Conservation (phyloP, 306 rosid species). For the Alnus glutinosa region DNA sequence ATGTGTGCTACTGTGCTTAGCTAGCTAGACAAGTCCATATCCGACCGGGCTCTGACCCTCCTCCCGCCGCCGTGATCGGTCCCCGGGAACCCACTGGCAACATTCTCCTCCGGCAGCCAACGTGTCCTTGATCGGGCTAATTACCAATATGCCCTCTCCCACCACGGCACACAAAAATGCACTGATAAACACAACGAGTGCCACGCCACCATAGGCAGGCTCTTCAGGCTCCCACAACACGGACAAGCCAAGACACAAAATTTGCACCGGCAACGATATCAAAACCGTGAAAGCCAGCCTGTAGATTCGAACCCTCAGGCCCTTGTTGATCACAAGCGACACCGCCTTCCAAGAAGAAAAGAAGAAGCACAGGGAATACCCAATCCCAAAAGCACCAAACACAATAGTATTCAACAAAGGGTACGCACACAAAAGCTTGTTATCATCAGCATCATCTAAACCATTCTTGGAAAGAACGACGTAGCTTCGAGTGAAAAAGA, state of each 20-base stretch:
- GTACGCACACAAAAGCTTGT: constrained; percentile 49
- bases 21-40: not conserved
- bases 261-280: constrained; percentile 53
- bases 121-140: constrained; percentile 67
- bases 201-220: constrained; percentile 24
- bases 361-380: constrained; percentile 51
- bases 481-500: constrained; percentile 19
- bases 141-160: constrained; percentile 85
- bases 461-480: not conserved
- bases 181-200: constrained; percentile 48
- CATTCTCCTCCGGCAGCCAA: constrained; percentile 53
- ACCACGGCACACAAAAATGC: constrained; percentile 49
- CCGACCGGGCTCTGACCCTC: not conserved
- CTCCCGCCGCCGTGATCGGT: not conserved
- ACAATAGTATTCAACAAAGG: constrained; percentile 47
- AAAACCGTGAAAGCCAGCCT: constrained; percentile 37
- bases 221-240: constrained; percentile 47
- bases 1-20: not conserved
- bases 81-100: constrained; percentile 18
- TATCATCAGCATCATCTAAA: not conserved
- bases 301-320: constrained; percentile 49
- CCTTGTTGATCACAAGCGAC: constrained; percentile 71
- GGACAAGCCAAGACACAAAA: constrained; percentile 37
- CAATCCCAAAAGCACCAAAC: constrained; percentile 44
- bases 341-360: constrained; percentile 62